phyloP scores from a whole-genome alignment of 2,329 filamentous ascomycete species.

The Hypoxylon sp. region DNA sequence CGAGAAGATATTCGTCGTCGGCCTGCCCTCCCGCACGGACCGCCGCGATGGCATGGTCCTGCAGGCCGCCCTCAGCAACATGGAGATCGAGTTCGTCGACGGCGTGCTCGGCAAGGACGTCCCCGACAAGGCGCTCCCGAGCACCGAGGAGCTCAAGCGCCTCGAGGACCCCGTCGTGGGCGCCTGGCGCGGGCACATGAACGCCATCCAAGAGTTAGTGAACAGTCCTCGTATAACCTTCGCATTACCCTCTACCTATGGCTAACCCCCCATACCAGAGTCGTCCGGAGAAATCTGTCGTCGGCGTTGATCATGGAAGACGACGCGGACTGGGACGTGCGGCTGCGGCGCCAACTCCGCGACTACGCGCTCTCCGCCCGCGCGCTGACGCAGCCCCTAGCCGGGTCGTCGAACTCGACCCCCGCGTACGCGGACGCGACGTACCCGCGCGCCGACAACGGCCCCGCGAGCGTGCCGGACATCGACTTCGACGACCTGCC shows the following conservation, averaged over 20 bases:
- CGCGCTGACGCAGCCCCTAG: slow-evolving; percentile 41
- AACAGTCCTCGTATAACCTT: background rate
- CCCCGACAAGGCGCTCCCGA: slow-evolving; percentile 55
- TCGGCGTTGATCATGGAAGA: slow-evolving; percentile 62
- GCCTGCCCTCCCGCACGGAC: slow-evolving; percentile 62
- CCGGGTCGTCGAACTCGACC: slow-evolving; percentile 53
- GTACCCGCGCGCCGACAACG: slow-evolving; percentile 51
- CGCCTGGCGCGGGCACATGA: slow-evolving; percentile 58
- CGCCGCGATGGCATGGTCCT: slow-evolving; percentile 64
- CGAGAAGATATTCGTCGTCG: slow-evolving; percentile 64
- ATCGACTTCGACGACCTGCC: slow-evolving; percentile 40
- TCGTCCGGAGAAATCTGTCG: slow-evolving; percentile 59
- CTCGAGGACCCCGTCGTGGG: slow-evolving; percentile 48
- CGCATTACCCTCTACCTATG: background rate
- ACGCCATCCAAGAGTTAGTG: slow-evolving; percentile 52
- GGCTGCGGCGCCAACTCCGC: slow-evolving; percentile 57
- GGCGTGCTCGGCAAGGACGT: slow-evolving; percentile 58
- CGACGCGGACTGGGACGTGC: slow-evolving; percentile 63
- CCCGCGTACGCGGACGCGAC: slow-evolving; percentile 45
- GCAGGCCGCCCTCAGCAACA: slow-evolving; percentile 58
- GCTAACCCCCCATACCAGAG: slow-evolving; percentile 45
- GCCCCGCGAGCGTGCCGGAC: slow-evolving; percentile 28
- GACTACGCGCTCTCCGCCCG: slow-evolving; percentile 46
- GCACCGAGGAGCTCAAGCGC: slow-evolving; percentile 50
- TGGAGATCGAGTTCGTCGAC: slow-evolving; percentile 61